These are phyloP conservation scores for Sclerotiophoma versabilis DNA, from an alignment of 2,329 filamentous ascomycete species.

Conservation along the genomic window DNA sequence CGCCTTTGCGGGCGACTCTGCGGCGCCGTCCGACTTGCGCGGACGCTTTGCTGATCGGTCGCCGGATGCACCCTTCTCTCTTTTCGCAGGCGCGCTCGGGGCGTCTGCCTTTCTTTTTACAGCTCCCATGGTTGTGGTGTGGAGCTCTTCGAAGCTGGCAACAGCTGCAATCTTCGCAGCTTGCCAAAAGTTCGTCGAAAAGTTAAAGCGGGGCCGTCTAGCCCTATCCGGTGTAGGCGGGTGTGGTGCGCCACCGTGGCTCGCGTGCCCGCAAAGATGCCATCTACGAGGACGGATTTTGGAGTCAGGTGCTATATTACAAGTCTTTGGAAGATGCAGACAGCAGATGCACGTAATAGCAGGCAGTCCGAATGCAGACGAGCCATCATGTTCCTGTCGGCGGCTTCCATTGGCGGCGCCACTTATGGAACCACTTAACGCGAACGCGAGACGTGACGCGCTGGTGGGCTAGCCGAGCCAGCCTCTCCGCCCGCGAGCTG, in stretches of 20 bases:
- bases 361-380: too few relatives aligned
- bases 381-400: too few relatives aligned
- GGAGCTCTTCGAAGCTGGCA: conserved; percentile 18
- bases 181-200: conserved; percentile 28
- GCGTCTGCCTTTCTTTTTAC: conserved; percentile 56
- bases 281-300: too few relatives aligned
- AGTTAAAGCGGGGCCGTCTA: conserved; percentile 30
- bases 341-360: too few relatives aligned
- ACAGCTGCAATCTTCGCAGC: conserved; percentile 17
- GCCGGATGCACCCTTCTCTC: conserved; percentile 34
- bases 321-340: too few relatives aligned
- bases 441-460: conserved; percentile 18
- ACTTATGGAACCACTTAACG: conserved; percentile 31
- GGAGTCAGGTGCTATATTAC: too few relatives aligned
- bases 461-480: conserved; percentile 24
- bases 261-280: neutral
- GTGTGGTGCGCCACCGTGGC: neutral
- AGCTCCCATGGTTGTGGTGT: conserved; percentile 50
- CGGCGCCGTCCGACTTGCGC: conserved; percentile 45
- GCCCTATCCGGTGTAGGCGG: neutral
- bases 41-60: conserved; percentile 48
- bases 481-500: conserved; percentile 21
- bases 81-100: conserved; percentile 39
- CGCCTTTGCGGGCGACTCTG: conserved; percentile 35
- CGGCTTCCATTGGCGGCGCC: too few relatives aligned